These are phyloP conservation scores for Fabrea salina DNA, from an alignment of 169 alveolate species.

Conservation along the genomic window DNA sequence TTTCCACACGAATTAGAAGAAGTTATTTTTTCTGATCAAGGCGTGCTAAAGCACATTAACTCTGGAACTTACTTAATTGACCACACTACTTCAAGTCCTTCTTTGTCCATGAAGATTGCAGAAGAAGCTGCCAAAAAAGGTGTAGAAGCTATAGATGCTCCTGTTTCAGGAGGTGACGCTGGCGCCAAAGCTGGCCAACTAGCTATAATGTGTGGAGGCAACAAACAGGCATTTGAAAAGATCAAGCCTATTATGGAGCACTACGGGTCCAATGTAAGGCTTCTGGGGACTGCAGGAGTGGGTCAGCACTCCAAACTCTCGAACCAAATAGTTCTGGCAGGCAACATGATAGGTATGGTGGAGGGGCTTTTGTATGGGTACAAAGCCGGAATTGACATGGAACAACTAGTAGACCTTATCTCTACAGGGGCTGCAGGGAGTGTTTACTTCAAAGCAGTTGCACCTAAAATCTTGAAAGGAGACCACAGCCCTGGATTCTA, in stretches of 20 bases:
- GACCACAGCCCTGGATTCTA: conserved; percentile 82
- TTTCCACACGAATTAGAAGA: conserved; percentile 80
- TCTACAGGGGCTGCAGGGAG: conserved; percentile 83
- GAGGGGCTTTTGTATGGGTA: conserved; percentile 81
- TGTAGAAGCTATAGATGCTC: conserved; percentile 73
- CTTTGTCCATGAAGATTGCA: conserved; percentile 57
- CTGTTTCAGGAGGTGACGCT: conserved; percentile 82
- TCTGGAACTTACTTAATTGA: conserved; percentile 69
- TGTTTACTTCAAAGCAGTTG: conserved; percentile 61
- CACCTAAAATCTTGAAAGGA: conserved; percentile 71
- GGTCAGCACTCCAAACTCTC: conserved; percentile 84
- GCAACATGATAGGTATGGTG: conserved; percentile 74
- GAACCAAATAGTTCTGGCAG: conserved; percentile 78
- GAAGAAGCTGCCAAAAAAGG: conserved; percentile 49
- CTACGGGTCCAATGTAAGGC: conserved; percentile 58
- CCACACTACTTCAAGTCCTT: conserved; percentile 81
- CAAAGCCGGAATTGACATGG: conserved; percentile 75
- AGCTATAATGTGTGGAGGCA: conserved; percentile 79
- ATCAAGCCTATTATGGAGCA: conserved; percentile 51
- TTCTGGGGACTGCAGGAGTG: conserved; percentile 73
- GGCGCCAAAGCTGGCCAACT: conserved; percentile 73
- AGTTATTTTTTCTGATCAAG: conserved; percentile 57
- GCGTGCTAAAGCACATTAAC: conserved; percentile 61
- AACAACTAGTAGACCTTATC: conserved; percentile 62
- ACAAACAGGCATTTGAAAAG: conserved; percentile 46